phyloP scores from a whole-genome alignment of 164 flowering plant genomes.

The Cinnamomum micranthum region DNA sequence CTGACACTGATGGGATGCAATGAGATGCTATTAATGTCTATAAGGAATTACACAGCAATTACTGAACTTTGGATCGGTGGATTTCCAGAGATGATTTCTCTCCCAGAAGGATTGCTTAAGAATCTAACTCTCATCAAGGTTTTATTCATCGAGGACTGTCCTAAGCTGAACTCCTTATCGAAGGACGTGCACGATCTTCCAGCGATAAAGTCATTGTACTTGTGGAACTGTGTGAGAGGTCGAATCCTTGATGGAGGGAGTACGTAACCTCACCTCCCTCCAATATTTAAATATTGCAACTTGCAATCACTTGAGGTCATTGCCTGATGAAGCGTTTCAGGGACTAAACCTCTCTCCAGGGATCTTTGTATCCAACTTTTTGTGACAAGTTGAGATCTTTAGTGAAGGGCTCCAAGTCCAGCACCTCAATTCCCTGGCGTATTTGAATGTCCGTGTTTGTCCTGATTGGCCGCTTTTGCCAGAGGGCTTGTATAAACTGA shows the following conservation, averaged over 20 bases:
- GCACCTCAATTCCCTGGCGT: background rate
- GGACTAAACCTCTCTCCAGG: background rate
- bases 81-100: background rate
- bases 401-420: background rate
- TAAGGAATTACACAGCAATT: background rate
- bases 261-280: constrained; percentile 11
- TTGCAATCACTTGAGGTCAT: background rate
- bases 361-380: fast-evolving
- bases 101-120: constrained; percentile 10
- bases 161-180: constrained; percentile 6
- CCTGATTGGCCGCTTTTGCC: background rate
- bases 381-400: background rate
- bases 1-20: background rate
- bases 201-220: background rate
- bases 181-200: background rate
- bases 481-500: background rate
- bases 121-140: background rate
- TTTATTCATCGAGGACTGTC: constrained; percentile 5
- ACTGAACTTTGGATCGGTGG: background rate
- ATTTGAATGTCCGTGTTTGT: background rate
- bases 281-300: background rate
- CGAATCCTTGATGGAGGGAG: background rate
- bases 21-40: background rate
- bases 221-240: constrained; percentile 2
- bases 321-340: background rate